These are phyloP conservation scores for Globisporangium emineosum DNA, from an alignment of 352 stramenopile species.

Conservation along the genomic window DNA sequence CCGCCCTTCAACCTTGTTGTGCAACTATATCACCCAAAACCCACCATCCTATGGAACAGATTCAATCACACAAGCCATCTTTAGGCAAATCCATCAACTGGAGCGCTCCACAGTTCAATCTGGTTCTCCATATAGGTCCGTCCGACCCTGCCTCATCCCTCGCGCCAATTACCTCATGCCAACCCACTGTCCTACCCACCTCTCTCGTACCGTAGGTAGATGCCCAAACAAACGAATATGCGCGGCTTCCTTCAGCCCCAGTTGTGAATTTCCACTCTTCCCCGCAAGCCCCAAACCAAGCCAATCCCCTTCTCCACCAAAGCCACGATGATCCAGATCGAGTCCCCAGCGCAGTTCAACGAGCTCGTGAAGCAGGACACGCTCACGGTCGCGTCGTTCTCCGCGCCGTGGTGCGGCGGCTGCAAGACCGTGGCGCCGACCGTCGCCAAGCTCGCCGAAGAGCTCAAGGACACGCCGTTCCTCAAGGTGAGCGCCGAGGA, in stretches of 20 bases:
- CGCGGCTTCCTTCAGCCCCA: constrained; percentile 9
- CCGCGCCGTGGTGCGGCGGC: constrained; percentile 59
- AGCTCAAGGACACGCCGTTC: constrained; percentile 57
- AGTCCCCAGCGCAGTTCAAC: constrained; percentile 41
- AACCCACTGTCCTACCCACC: not conserved
- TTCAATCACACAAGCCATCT: not conserved
- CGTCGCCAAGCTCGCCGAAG: constrained; percentile 45
- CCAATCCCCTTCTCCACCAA: not conserved
- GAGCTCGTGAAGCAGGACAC: constrained; percentile 33
- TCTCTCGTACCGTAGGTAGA: not conserved
- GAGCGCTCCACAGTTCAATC: not conserved
- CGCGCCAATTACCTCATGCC: not conserved
- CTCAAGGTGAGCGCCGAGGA: constrained; percentile 53
- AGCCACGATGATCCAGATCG: constrained; percentile 32
- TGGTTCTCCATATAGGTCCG: not conserved
- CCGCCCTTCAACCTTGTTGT: not conserved
- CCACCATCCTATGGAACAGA: not conserved
- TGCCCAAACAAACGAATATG: not conserved
- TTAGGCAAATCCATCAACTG: not conserved
- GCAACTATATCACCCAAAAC: not conserved
- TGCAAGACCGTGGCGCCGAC: constrained; percentile 63
- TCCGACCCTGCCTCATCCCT: not conserved
- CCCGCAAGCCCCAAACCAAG: constrained; percentile 5
- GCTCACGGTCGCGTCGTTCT: constrained; percentile 48
- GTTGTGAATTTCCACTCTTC: constrained; percentile 11